These are phyloP conservation scores for Colletotrichum sp. DNA, from an alignment of 2,329 filamentous ascomycete species.

Conservation along the genomic window DNA sequence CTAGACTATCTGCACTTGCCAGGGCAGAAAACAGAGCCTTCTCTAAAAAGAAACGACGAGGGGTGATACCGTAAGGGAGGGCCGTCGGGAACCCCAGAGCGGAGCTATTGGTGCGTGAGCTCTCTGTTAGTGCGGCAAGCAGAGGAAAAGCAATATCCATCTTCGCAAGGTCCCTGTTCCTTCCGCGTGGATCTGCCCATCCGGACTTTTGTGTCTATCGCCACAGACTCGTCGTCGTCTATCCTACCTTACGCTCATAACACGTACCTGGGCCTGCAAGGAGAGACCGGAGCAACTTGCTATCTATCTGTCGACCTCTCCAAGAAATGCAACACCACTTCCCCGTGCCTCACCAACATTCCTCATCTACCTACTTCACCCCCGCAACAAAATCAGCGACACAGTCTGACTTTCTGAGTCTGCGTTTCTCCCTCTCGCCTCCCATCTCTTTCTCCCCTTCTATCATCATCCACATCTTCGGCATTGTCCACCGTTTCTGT, in stretches of 20 bases:
- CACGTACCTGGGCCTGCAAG: constrained; percentile 11
- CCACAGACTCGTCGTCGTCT: constrained; percentile 16
- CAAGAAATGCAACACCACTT: constrained; percentile 22
- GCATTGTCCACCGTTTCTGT: neutral
- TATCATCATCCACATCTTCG: neutral
- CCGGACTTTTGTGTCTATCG: constrained; percentile 6
- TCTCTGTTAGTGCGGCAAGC: constrained; percentile 23
- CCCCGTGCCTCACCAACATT: constrained; percentile 15
- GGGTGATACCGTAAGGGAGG: constrained; percentile 24
- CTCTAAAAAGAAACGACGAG: constrained; percentile 23
- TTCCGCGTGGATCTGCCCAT: constrained; percentile 16
- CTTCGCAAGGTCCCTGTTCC: constrained; percentile 16
- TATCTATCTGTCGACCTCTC: constrained; percentile 14
- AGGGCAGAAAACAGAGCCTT: constrained; percentile 15
- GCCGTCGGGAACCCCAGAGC: constrained; percentile 8
- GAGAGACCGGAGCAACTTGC: constrained; percentile 4
- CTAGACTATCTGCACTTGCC: neutral
- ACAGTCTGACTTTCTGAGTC: constrained; percentile 24
- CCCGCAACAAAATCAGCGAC: constrained; percentile 25
- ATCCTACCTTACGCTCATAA: constrained; percentile 10
- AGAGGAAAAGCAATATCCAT: constrained; percentile 22
- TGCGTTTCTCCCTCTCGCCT: constrained; percentile 18
- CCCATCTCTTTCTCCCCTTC: constrained; percentile 12
- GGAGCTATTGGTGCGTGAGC: constrained; percentile 23
- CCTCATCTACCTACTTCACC: constrained; percentile 22